A percentile compares a stretch with the other conserved stretches of the same genome.
phyloP scores from a whole-genome alignment of 805 yeast species.

The Candida ipomoeae region DNA sequence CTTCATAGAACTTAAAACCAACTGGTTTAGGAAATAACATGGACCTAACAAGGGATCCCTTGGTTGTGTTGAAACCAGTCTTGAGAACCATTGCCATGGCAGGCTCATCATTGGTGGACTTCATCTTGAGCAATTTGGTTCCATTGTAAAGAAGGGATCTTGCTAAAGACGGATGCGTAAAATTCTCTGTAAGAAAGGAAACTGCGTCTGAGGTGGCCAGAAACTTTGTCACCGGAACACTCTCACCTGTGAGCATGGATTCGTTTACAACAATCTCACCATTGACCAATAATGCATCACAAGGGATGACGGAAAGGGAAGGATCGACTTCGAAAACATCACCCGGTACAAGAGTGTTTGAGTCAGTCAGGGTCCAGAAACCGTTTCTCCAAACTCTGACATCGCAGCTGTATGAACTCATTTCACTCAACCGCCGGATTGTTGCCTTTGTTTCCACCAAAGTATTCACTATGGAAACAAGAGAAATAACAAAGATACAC shows the following conservation, averaged over 20 bases:
- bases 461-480: conserved; percentile 74
- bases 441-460: conserved; percentile 81
- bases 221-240: conserved; percentile 88
- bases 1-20: conserved; percentile 89
- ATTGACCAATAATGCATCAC: conserved; percentile 79
- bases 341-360: conserved; percentile 88
- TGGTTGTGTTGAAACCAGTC: conserved; percentile 93
- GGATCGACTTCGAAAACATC: conserved; percentile 94
- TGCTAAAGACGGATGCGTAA: conserved; percentile 62
- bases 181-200: conserved; percentile 51
- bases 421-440: conserved; percentile 62
- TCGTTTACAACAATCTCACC: conserved; percentile 98
- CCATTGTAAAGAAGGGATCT: conserved; percentile 82
- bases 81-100: conserved; percentile 85
- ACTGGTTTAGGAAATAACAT: conserved; percentile 96
- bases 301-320: conserved; percentile 66
- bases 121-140: conserved; percentile 80
- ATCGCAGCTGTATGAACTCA: conserved; percentile 72
- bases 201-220: conserved; percentile 64
- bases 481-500: conserved; percentile 84
- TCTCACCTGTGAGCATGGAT: conserved; percentile 97
- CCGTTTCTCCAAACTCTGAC: conserved; percentile 89
- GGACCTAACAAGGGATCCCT: conserved; percentile 88
- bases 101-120: conserved; percentile 65
- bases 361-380: conserved; percentile 80